Conservation (phyloP, 2,329 filamentous ascomycete species). For the Waltergamsia citrina region DNA sequence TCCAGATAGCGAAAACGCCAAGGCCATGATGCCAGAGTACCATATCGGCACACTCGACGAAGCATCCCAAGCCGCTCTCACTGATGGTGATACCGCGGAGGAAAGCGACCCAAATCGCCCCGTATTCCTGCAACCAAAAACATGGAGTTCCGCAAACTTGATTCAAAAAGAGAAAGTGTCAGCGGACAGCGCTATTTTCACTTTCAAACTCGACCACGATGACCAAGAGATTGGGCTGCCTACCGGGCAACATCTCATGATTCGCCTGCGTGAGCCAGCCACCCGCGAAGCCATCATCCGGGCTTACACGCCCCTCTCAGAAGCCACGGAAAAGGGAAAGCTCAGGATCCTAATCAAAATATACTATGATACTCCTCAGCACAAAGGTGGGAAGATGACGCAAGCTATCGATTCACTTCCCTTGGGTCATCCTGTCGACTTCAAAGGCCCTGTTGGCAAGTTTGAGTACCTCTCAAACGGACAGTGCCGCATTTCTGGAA, state of each 20-base stretch:
- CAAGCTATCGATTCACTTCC: slow-evolving; percentile 65
- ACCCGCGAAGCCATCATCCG: slow-evolving; percentile 68
- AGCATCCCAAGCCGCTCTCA: slow-evolving; percentile 42
- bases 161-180: slow-evolving; percentile 61
- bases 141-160: slow-evolving; percentile 67
- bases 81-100: slow-evolving; percentile 20
- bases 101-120: slow-evolving; percentile 33
- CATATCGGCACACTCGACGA: slow-evolving; percentile 73
- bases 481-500: slow-evolving; percentile 48
- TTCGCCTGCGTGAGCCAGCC: slow-evolving; percentile 65
- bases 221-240: slow-evolving; percentile 67
- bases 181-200: slow-evolving; percentile 72
- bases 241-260: slow-evolving; percentile 79
- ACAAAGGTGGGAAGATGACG: slow-evolving; percentile 71
- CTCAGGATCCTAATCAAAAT: slow-evolving; percentile 76
- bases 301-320: slow-evolving; percentile 77
- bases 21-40: slow-evolving; percentile 78
- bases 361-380: slow-evolving; percentile 53
- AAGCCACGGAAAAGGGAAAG: slow-evolving; percentile 46
- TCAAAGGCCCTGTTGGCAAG: slow-evolving; percentile 82
- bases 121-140: slow-evolving; percentile 61
- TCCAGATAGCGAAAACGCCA: slow-evolving; percentile 84
- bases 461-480: slow-evolving; percentile 71
- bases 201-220: slow-evolving; percentile 65
- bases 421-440: slow-evolving; percentile 64